phyloP scores from a whole-genome alignment of 2,329 filamentous ascomycete genomes.

The Lecanicillium sp. region DNA sequence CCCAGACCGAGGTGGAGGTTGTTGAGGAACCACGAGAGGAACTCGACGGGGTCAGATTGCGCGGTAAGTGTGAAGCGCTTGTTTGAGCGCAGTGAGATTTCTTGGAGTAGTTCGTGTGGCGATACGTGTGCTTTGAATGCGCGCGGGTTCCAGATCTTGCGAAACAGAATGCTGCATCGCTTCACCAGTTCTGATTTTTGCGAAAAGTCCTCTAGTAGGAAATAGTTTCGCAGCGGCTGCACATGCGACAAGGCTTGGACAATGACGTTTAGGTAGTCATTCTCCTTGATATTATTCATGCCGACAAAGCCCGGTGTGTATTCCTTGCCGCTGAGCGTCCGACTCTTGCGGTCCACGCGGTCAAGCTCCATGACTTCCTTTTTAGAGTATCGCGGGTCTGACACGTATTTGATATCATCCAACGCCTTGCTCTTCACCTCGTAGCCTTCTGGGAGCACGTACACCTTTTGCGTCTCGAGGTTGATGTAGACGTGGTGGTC shows the following conservation, averaged over 20 bases:
- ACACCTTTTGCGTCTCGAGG: conserved; percentile 86
- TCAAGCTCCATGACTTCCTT: conserved; percentile 76
- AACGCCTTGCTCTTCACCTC: conserved; percentile 91
- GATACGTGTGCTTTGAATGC: conserved; percentile 97
- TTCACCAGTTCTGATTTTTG: conserved; percentile 71
- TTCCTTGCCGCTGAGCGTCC: conserved; percentile 73
- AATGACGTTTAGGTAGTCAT: conserved; percentile 96
- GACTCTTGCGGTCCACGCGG: conserved; percentile 49
- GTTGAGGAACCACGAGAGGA: conserved; percentile 96
- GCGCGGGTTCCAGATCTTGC: conserved; percentile 96
- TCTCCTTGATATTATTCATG: conserved; percentile 99
- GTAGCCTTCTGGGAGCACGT: conserved; percentile 90
- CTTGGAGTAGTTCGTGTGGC: conserved; percentile 92
- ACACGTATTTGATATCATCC: conserved; percentile 97
- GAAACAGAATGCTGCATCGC: conserved; percentile 79
- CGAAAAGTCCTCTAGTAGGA: conserved; percentile 77
- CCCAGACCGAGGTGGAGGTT: conserved; percentile 87
- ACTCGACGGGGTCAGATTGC: conserved; percentile 93
- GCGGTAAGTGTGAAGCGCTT: conserved; percentile 87
- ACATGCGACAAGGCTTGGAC: conserved; percentile 90
- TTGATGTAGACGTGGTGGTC: conserved; percentile 98
- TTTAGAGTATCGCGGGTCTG: conserved; percentile 78
- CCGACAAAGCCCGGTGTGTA: conserved; percentile 94
- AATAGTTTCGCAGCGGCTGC: conserved; percentile 78
- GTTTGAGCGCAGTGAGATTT: conserved; percentile 80